Percentiles rank a stretch among this genome's conserved stretches.
phyloP scores from a whole-genome alignment of 2,329 filamentous ascomycete genomes.

The Westerdykella ornata region DNA sequence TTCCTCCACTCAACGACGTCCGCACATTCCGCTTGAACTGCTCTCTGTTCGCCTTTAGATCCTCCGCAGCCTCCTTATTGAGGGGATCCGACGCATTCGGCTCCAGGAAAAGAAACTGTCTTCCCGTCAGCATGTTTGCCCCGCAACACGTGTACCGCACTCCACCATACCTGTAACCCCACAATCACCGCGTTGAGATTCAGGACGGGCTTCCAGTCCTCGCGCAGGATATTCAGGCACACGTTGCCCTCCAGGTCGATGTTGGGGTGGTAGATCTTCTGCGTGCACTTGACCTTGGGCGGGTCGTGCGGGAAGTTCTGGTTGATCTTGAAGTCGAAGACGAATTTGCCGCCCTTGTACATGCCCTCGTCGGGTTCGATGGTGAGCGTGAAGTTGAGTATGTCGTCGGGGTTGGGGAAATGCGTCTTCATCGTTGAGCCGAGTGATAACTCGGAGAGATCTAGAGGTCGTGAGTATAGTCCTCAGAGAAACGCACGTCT shows the following conservation, averaged over 20 bases:
- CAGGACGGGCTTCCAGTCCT: conserved; percentile 98
- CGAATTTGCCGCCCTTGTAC: conserved; percentile 84
- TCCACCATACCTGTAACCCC: conserved; percentile 64
- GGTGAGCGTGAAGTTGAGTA: conserved; percentile 73
- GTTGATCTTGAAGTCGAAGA: conserved; percentile 86
- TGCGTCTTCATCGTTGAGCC: conserved; percentile 73
- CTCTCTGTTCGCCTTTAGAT: conserved; percentile 77
- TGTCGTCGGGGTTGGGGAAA: conserved; percentile 77
- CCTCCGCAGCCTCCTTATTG: conserved; percentile 95
- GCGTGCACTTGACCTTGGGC: conserved; percentile 91
- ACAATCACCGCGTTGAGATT: conserved; percentile 96
- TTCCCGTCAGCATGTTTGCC: conserved; percentile 7
- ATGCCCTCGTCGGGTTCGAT: conserved; percentile 80
- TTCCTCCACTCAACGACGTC: conserved; percentile 67
- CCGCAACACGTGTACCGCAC: not conserved
- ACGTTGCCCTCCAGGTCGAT: conserved; percentile 98
- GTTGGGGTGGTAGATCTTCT: conserved; percentile 99
- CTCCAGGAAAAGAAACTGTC: conserved; percentile 90
- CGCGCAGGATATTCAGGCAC: conserved; percentile 90
- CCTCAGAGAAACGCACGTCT: conserved; percentile 3
- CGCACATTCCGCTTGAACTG: conserved; percentile 88
- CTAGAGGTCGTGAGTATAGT: conserved; percentile 39
- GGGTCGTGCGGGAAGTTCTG: conserved; percentile 96
- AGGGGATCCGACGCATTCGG: conserved; percentile 96
- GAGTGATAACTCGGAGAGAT: conserved; percentile 73